Base-by-base conservation (phyloP, 2,329 filamentous ascomycete genomes). In the Diaporthe humulicola region DNA sequence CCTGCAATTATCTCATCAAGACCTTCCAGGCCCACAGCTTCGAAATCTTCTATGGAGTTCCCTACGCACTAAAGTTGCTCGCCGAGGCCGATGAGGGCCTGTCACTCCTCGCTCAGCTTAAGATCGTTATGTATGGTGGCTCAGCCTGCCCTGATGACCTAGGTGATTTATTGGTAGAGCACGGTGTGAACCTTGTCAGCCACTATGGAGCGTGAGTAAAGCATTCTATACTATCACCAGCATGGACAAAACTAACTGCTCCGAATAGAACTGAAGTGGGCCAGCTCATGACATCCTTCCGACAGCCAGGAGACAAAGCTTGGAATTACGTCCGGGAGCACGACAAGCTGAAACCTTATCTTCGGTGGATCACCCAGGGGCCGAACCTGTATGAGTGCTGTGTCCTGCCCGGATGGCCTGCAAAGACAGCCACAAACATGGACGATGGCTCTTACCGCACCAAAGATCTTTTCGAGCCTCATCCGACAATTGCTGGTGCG, bases 61-160 rank as follows among this genome's bases (percentile, higher is more conserved):
- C 92, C 0, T 93, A 93, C 77, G 88, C 90, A 0, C 80, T 94
- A 25, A 93, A 93, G 78, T 82, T 94, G 0, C 84, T 93, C 1
- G 87, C 88, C 0, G 92, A 93, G 79, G 86, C 87, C 0, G 83
- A 88, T 0, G 85, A 88, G 25, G 92, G 91, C 0, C 85, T 92
- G 19, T 78, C 82, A 1, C 82, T 82, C 2, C 81, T 92, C 22
- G 80, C 81, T 0, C 81, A 82, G 33, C 83, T 88, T 15, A 87
- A 90, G 77, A 78, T 90, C 1, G 89, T 92, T 25, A 84, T 90
- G 77, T 91, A 88, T 75, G 90, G 87, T 2, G 91, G 91, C 0
- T 89, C 88, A 22, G 84, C 87, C 5, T 92, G 89, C 76, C 90
- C 91, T 0, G 90, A 92, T 77, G 88, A 88, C 10, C 82, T 92